Evolutionary conservation across 2,329 filamentous ascomycete genomes (phyloP).

Genomic region (Beauveria varroae): DNA sequence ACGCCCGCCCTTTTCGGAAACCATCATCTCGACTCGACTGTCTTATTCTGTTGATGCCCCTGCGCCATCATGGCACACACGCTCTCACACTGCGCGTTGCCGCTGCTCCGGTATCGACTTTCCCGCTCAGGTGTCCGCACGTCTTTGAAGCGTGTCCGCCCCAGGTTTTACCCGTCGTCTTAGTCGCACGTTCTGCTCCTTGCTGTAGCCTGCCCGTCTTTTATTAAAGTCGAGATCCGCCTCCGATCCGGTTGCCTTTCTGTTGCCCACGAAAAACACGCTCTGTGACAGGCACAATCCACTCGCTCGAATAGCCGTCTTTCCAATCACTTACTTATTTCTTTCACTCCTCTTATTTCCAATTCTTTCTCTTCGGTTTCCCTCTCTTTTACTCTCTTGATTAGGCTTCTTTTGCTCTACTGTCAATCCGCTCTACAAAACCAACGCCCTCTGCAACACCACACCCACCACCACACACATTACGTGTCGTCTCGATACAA

Average conservation of each 20-base stretch:
- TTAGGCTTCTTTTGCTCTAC: not conserved
- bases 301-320: not conserved
- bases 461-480: not conserved
- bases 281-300: slow-evolving; percentile 4
- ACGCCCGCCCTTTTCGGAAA: not conserved
- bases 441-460: not conserved
- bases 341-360: not conserved
- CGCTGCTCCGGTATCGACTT: not conserved
- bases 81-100: slow-evolving; percentile 2
- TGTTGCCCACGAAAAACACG: slow-evolving; percentile 1
- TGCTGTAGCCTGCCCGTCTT: not conserved
- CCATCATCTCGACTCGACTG: not conserved
- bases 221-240: slow-evolving; percentile 4
- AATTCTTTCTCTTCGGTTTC: not conserved
- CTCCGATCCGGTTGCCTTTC: slow-evolving; percentile 4
- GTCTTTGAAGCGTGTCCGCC: not conserved
- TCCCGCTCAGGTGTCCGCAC: not conserved
- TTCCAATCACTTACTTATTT: not conserved
- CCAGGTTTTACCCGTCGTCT: slow-evolving; percentile 3
- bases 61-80: not conserved
- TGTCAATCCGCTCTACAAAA: not conserved
- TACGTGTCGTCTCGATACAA: not conserved
- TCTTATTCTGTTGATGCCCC: slow-evolving; percentile 6
- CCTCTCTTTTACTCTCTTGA: not conserved
- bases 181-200: not conserved